Evolutionary conservation across 2,329 filamentous ascomycete genomes (phyloP), one percentile per base, ranked within the genome.

Genomic region (Polychaeton citri): DNA sequence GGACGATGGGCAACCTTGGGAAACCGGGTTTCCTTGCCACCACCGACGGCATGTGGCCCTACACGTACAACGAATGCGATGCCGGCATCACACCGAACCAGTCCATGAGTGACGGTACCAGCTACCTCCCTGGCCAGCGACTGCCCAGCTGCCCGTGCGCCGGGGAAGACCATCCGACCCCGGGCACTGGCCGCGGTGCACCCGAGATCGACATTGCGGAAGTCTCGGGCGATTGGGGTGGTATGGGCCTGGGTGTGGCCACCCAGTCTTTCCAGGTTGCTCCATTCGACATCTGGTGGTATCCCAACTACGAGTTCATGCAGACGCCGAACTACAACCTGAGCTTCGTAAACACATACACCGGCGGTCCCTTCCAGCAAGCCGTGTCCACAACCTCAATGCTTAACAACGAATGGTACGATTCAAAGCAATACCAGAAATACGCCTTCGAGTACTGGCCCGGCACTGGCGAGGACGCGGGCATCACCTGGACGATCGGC

Each of bases 391-490:
- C 61, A 5, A 68, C 68, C 8, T 69, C 68, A 1, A 62, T 65
- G 34, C 55, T 74, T 8, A 73, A 73, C 49, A 68, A 66, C 40
- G 45, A 62, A 7, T 74, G 70, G 71, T 74, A 67, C 38, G 67
- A 73, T 38, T 65, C 66, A 4, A 59, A 62, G 10, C 51, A 58
- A 15, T 74, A 72, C 45, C 70, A 74, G 45, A 69, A 64, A 34
- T 74, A 69, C 48, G 64, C 66, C 2, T 73, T 69, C 37, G 70
- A 74, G 41, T 73, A 74, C 41, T 56, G 53, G 1, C 68, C 69
- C 2, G 69, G 70, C 3, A 56, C 57, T 13, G 57, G 54, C 21
- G 50, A 63, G 41, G 58, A 65, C 10, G 56, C 60, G 1, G 57
- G 62, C 38, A 65, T 74, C 36, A 58, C 61, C 6, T 74, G 70